These are phyloP conservation scores for Zychaea mexicana DNA, from an alignment of 371 early-diverging fungal genomes.

Conservation along the genomic window DNA sequence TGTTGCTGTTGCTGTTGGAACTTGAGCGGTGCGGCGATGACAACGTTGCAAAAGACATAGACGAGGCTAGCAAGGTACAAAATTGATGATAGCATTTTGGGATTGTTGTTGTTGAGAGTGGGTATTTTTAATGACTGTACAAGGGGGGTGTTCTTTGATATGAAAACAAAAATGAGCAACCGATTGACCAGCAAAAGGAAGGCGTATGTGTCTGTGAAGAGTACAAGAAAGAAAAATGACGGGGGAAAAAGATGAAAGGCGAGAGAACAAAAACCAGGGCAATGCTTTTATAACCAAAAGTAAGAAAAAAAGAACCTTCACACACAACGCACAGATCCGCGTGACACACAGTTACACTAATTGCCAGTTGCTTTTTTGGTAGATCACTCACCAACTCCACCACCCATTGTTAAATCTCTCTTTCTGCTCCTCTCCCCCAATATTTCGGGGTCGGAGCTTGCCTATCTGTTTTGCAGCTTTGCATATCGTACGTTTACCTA, in stretches of 20 bases:
- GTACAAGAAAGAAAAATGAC: not conserved
- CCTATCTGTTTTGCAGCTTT: not conserved
- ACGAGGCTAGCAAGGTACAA: not conserved
- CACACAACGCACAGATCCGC: slow-evolving; percentile 11
- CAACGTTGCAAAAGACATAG: not conserved
- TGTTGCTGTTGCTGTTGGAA: not conserved
- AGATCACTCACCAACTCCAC: not conserved
- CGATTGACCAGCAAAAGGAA: slow-evolving; percentile 5
- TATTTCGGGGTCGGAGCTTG: not conserved
- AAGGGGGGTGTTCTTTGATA: not conserved
- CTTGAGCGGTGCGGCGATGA: not conserved
- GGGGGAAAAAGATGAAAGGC: not conserved
- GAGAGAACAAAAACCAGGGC: not conserved
- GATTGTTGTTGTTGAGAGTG: not conserved
- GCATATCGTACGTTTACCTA: not conserved
- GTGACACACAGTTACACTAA: slow-evolving; percentile 10
- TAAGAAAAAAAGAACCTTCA: not conserved
- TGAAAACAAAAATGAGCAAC: not conserved
- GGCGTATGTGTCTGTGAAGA: not conserved
- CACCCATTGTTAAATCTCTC: no score
- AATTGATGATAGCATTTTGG: not conserved
- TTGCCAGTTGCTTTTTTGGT: slow-evolving; percentile 10
- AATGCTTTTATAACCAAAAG: not conserved
- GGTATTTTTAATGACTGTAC: not conserved
- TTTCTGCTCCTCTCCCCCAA: not conserved